Evolutionary conservation across 345 rosid genomes (phyloP).

Genomic region (Cardamine chenopodiifolia): DNA sequence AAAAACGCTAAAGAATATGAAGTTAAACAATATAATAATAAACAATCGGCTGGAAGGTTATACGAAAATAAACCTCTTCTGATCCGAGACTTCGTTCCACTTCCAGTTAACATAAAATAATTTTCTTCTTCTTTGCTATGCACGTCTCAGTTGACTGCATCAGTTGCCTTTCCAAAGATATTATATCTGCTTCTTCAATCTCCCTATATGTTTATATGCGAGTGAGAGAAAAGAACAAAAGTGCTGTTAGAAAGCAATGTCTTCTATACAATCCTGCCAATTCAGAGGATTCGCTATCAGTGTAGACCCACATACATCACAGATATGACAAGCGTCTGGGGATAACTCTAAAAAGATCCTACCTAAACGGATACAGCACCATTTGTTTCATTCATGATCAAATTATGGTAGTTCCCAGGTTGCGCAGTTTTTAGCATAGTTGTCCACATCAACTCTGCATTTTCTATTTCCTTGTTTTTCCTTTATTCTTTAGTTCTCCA

Average conservation of each 20-base stretch:
- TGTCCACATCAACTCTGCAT: background rate
- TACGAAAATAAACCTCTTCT: constrained; percentile 59
- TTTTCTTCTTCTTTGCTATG: constrained; percentile 81
- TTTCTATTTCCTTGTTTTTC: background rate
- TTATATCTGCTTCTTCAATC: constrained; percentile 85
- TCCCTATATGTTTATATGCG: constrained; percentile 49
- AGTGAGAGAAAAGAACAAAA: constrained; percentile 6
- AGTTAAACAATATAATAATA: background rate
- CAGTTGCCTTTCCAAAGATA: constrained; percentile 80
- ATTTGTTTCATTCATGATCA: background rate
- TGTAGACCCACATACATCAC: constrained; percentile 1
- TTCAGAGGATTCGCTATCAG: background rate
- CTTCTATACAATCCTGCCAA: background rate
- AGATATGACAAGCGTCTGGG: background rate
- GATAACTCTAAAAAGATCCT: background rate
- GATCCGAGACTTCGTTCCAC: constrained; percentile 81
- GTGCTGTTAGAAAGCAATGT: constrained; percentile 17
- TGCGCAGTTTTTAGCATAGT: background rate
- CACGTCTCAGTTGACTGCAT: constrained; percentile 92
- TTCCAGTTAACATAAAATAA: constrained; percentile 77
- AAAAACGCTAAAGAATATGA: background rate
- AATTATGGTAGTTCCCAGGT: background rate
- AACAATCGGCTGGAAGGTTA: constrained; percentile 19
- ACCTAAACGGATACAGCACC: background rate
- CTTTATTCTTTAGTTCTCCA: background rate